Conservation (phyloP, 2,329 filamentous ascomycete genomes). For the Aspergillus sp. region DNA sequence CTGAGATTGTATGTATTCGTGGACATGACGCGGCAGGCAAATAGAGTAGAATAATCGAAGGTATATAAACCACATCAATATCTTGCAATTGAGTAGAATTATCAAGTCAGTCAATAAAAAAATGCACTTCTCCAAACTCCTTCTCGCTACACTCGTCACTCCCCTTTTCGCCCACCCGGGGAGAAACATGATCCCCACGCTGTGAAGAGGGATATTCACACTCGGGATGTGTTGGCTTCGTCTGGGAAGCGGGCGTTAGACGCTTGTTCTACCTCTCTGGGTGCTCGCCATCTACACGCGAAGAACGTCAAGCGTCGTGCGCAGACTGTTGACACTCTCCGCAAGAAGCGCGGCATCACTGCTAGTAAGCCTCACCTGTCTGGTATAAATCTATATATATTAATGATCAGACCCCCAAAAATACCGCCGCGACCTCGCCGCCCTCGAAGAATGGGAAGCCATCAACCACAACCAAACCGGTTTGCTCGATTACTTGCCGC, state of each 20-base stretch:
- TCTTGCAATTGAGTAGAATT: no score
- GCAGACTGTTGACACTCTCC: constrained; percentile 19
- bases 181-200: constrained; percentile 24
- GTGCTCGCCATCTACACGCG: constrained; percentile 19
- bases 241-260: constrained; percentile 18
- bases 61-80: no score
- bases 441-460: constrained; percentile 34
- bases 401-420: constrained; percentile 16
- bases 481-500: constrained; percentile 17
- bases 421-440: constrained; percentile 31
- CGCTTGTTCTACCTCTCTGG: constrained; percentile 16
- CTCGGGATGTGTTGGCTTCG: constrained; percentile 20
- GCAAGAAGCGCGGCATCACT: constrained; percentile 21
- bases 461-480: constrained; percentile 36
- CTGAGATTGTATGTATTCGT: no score
- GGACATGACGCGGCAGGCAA: no score
- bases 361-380: constrained; percentile 10
- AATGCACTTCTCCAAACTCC: constrained; percentile 25
- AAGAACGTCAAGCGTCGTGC: constrained; percentile 25
- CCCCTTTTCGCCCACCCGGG: constrained; percentile 25
- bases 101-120: background rate
- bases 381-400: background rate
- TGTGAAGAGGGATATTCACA: constrained; percentile 24
- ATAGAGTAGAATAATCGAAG: no score
- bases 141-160: constrained; percentile 25